These are phyloP conservation scores for Populus hybrid DNA, from an alignment of 441 rosid species.

Conservation along the genomic window DNA sequence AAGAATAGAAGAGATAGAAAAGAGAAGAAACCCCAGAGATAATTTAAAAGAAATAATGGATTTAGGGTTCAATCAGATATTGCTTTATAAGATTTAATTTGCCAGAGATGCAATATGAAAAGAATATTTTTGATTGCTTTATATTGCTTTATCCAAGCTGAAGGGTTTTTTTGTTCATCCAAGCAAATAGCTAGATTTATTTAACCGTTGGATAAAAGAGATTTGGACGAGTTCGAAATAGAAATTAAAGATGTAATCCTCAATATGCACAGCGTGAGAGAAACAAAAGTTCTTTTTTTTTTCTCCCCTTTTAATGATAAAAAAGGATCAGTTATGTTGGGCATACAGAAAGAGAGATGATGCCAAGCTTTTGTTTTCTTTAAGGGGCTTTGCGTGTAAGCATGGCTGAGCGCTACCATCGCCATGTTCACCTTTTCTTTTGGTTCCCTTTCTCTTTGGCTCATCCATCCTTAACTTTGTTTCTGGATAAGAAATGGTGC, in stretches of 20 bases:
- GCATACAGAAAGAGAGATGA: constrained; percentile 21
- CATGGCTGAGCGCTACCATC: constrained; percentile 18
- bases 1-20: too few species aligned
- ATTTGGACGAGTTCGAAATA: background rate
- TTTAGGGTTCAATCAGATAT: too few species aligned
- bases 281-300: background rate
- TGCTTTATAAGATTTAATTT: too few species aligned
- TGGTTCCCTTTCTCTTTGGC: constrained; percentile 1
- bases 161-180: too few species aligned
- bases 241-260: background rate
- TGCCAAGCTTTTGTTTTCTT: constrained; percentile 24
- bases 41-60: too few species aligned
- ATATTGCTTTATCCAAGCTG: too few species aligned
- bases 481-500: background rate
- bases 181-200: background rate
- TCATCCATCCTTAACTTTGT: constrained; percentile 13
- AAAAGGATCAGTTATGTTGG: constrained; percentile 11
- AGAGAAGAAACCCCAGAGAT: too few species aligned
- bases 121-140: too few species aligned
- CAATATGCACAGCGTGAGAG: background rate
- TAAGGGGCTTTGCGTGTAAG: constrained; percentile 2
- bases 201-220: background rate
- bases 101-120: too few species aligned
- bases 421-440: constrained; percentile 15
- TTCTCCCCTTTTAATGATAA: background rate